These are phyloP conservation scores for Lepiota subincarnata DNA, from an alignment of 768 basidiomycete species.

Conservation along the genomic window DNA sequence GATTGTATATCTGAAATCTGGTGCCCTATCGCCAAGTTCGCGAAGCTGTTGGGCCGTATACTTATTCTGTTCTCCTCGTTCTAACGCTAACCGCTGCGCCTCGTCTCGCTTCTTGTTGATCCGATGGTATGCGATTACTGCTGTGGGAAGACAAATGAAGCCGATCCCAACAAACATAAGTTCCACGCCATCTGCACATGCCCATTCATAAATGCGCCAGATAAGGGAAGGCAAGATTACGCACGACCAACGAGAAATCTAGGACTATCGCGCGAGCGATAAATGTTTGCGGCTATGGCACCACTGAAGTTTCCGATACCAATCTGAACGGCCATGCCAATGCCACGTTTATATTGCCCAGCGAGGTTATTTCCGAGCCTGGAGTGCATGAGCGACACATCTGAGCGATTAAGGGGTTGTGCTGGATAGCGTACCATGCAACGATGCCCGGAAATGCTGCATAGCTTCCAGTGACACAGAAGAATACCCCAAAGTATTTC, in stretches of 20 bases:
- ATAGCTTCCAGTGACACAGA: conserved; percentile 62
- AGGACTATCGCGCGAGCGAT: conserved; percentile 53
- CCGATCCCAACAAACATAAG: conserved; percentile 70
- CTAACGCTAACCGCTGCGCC: conserved; percentile 22
- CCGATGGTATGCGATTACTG: conserved; percentile 44
- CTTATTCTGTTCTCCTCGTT: conserved; percentile 27
- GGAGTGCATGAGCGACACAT: background rate
- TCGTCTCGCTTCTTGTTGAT: conserved; percentile 55
- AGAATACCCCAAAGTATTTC: conserved; percentile 74
- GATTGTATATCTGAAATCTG: conserved; percentile 56
- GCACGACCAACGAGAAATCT: conserved; percentile 60
- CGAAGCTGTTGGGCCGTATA: conserved; percentile 33
- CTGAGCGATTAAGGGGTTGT: background rate
- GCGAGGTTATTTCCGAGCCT: conserved; percentile 66
- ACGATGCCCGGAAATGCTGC: conserved; percentile 56
- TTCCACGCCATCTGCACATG: conserved; percentile 50
- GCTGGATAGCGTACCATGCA: conserved; percentile 42
- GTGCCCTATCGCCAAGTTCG: conserved; percentile 56
- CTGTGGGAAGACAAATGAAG: conserved; percentile 44
- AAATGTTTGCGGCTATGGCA: conserved; percentile 62
- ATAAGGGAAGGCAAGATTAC: conserved; percentile 20
- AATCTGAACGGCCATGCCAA: conserved; percentile 67
- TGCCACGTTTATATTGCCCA: conserved; percentile 67
- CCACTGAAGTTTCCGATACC: conserved; percentile 65
- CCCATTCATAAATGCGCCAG: background rate